Evolutionary conservation across 2,329 filamentous ascomycete genomes (phyloP), one percentile per base, ranked within the genome.

Genomic region (Malbranchea zuffiana): DNA sequence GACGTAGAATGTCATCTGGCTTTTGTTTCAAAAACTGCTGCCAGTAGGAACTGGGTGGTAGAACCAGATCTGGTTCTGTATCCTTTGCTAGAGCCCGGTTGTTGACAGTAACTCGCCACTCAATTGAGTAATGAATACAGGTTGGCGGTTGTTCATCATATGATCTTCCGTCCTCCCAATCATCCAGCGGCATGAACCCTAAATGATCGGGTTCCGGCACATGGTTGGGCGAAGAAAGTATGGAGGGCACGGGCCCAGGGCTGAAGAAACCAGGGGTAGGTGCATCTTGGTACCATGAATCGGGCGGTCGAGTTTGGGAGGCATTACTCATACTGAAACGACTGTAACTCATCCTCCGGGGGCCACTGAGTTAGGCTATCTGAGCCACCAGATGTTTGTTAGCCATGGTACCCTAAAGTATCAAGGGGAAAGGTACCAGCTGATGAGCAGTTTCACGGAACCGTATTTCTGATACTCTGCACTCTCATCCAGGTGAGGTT

Each of bases 101-200:
- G 21, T 47, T 47, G 19, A 34, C 17, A 6, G 29, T 42, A 13
- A 47, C 32, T 32, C 45, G 45, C 34, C 41, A 46, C 38, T 44
- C 45, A 23, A 44, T 46, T 21, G 40, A 41, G 23, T 46, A 44
- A n/a, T 30, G 38, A 25, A 41, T 28, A 35, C 29, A 40, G 19
- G 10, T 40, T 16, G 32, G 23, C 16, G 20, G 32, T 5, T 29
- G 17, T 20, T 47, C 44, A 37, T 49, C 34, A 30, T 44, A 49
- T 37, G 28, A 17, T 15, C 40, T 42, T 23, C 15, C 34, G 25
- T 41, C 23, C 32, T 47, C 45, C 39, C 33, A 46, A 12, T 45
- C 34, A 13, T 8, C 19, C 12, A 26, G 12, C 12, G 19, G 32
- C 11, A 35, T 19, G 21, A 35, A 35, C 20, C 32, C 32, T 15